These are phyloP conservation scores for Brassica hybrid DNA, from an alignment of 441 rosid species.

Conservation along the genomic window DNA sequence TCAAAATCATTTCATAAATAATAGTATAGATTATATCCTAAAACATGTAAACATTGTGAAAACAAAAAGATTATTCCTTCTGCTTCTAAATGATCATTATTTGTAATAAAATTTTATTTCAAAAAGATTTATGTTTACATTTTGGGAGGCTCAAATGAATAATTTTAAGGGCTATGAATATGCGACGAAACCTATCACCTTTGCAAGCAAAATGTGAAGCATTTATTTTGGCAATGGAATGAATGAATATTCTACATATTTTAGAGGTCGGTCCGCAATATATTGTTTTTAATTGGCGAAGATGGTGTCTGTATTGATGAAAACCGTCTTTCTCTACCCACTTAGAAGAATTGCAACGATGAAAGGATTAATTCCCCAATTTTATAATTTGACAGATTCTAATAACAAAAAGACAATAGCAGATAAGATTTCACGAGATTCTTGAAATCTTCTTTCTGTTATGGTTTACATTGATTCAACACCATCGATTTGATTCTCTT, in stretches of 20 bases:
- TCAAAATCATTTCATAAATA: no score
- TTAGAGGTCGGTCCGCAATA: neutral
- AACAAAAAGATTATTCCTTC: neutral
- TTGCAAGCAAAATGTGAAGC: neutral
- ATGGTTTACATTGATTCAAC: neutral
- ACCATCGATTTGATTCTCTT: neutral
- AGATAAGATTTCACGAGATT: neutral
- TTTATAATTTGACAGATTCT: no score
- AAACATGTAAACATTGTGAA: neutral
- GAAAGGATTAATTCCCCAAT: neutral
- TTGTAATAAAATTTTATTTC: neutral
- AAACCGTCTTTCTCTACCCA: neutral
- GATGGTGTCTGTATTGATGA: neutral
- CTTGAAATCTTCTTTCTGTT: no score
- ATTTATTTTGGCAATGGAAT: neutral
- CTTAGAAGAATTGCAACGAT: neutral
- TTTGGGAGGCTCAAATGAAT: neutral
- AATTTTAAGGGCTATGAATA: neutral
- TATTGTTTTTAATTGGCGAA: no score
- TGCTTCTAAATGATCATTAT: neutral
- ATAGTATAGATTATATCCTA: no score
- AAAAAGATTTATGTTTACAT: neutral
- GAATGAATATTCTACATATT: neutral
- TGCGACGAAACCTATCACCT: neutral
- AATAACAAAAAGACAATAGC: neutral